These are phyloP conservation scores for Aphanomyces cochlioides DNA, from an alignment of 352 stramenopile genomes.

Conservation along the genomic window DNA sequence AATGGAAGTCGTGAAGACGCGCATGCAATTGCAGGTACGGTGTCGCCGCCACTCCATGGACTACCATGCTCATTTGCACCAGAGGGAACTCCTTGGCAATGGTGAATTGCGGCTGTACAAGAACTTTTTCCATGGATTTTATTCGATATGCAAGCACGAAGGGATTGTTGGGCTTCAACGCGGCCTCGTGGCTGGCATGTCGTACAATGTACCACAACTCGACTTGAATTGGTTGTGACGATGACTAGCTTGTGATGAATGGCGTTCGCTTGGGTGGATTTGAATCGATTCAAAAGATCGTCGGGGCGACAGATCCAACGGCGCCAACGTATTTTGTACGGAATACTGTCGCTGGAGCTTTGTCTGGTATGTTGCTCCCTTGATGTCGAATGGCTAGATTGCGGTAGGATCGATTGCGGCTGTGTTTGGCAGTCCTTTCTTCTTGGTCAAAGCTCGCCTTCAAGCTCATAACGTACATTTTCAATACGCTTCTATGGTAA, in stretches of 20 bases:
- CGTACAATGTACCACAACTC: constrained; percentile 52
- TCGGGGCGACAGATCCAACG: constrained; percentile 75
- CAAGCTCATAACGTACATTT: constrained; percentile 81
- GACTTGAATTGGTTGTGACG: neutral
- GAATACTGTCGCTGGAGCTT: constrained; percentile 66
- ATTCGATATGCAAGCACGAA: constrained; percentile 73
- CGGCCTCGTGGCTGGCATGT: constrained; percentile 67
- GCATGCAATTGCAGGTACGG: constrained; percentile 68
- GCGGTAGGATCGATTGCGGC: constrained; percentile 45
- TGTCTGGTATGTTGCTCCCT: constrained; percentile 43
- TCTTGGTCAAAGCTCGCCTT: constrained; percentile 81
- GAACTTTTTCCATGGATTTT: constrained; percentile 83
- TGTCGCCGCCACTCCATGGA: neutral
- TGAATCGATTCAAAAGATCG: constrained; percentile 69
- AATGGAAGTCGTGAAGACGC: constrained; percentile 88
- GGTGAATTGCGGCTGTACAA: constrained; percentile 58
- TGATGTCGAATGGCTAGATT: neutral
- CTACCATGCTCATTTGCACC: neutral
- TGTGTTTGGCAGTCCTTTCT: constrained; percentile 79
- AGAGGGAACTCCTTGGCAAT: constrained; percentile 65
- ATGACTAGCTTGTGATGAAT: constrained; percentile 65
- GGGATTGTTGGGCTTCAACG: constrained; percentile 73
- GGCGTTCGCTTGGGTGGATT: constrained; percentile 71
- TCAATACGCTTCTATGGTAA: constrained; percentile 76
- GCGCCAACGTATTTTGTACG: constrained; percentile 61